Evolutionary conservation across 805 yeast species (phyloP).

Genomic region (Saturnispora silvae): DNA sequence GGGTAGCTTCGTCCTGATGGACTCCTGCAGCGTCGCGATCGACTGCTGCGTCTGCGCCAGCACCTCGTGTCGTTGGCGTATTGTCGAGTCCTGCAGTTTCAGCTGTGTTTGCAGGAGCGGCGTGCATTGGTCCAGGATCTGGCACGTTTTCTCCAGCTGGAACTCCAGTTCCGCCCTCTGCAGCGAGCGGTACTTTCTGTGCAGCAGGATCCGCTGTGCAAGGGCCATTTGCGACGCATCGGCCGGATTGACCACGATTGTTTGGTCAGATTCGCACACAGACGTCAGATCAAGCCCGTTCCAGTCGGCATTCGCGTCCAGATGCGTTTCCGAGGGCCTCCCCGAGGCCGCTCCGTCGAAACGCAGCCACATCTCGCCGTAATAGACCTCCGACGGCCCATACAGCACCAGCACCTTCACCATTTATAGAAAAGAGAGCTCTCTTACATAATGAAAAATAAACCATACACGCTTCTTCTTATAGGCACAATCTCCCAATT

Average conservation of each 20-base stretch:
- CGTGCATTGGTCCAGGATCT: neutral
- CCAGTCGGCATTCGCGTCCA: neutral
- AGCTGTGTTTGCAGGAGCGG: no score
- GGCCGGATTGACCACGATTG: neutral
- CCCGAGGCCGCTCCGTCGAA: neutral
- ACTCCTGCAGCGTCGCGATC: no score
- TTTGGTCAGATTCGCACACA: neutral
- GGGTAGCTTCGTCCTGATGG: slow-evolving; percentile 1
- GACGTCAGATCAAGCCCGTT: no score
- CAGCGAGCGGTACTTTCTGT: neutral
- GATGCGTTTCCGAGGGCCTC: neutral
- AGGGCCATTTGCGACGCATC: neutral
- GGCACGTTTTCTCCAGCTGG: neutral
- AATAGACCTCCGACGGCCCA: neutral
- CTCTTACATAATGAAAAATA: no score
- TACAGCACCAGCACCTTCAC: neutral
- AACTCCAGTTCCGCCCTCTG: neutral
- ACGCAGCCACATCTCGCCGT: neutral
- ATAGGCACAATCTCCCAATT: neutral
- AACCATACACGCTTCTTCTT: neutral
- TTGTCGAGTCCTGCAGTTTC: neutral
- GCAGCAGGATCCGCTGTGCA: neutral
- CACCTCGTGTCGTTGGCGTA: neutral
- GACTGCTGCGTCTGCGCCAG: neutral
- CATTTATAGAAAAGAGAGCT: no score